Evolutionary conservation across 2,329 filamentous ascomycete genomes (phyloP), one percentile per base, ranked within the genome.

Genomic region (Ceratocystis diversiconidia): DNA sequence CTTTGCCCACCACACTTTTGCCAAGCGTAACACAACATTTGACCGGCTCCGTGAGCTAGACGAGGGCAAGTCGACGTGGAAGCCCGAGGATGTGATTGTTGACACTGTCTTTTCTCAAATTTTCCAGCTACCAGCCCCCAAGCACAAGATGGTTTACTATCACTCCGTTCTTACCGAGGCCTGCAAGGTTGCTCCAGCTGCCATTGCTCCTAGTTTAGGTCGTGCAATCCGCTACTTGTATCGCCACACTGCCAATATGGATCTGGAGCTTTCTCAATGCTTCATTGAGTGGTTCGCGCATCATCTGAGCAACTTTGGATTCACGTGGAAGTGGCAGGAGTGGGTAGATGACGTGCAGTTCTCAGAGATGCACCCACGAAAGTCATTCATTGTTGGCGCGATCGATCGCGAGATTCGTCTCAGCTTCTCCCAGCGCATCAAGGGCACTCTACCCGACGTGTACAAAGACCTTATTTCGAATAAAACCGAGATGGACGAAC

Each of bases 321-420:
- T 97, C 74, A 94, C 94, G 8, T 99, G 94, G 94, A 97, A 97
- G 76, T 99, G 94, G 94, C 87, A 88, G 17, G 94, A 99, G 77
- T 99, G 94, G 94, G 82, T 89, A 61, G 90, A 92, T 17, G 91
- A 97, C 73, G 85, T 96, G 17, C 81, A 85, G 55, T 81, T 95
- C 30, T 83, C 89, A 0, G 79, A 87, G 68, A 77, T 94, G 43
- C 85, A 96, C 73, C 92, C 94, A 0, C 88, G 87, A 77, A 96
- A 96, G 76, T 90, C 92, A 41, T 96, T 99, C 76, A 94, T 99
- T 69, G 80, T 86, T 64, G 92, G 91, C 22, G 88, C 90, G 2
- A 77, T 99, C 67, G 94, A 99, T 73, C 97, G 97, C 78, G 94
- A 99, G 77, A 95, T 99, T 69, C 87, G 94, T 4, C 80, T 99